Evolutionary conservation across 495 filamentous ascomycete genomes (phyloP).

Genomic region (Penicillium pancosmium): DNA sequence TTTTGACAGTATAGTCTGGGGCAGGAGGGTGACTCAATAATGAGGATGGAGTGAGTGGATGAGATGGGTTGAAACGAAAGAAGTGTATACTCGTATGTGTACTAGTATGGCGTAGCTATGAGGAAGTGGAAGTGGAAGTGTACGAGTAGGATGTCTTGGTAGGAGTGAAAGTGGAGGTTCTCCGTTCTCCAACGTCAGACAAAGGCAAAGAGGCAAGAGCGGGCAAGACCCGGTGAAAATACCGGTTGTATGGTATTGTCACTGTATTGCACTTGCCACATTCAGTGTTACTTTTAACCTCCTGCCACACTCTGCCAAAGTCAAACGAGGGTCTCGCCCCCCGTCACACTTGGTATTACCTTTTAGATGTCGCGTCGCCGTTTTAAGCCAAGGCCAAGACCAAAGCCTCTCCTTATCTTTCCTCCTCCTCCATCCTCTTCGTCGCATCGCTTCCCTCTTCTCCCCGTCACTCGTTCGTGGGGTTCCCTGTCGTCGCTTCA

Average conservation of each 20-base stretch:
- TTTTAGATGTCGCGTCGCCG: constrained; percentile 29
- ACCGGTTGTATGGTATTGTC: constrained; percentile 14
- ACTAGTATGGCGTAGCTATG: background rate
- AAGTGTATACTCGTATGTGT: too few species aligned
- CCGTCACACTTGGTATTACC: constrained; percentile 28
- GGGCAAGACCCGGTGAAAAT: background rate
- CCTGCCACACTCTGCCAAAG: too few species aligned
- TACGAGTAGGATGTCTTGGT: background rate
- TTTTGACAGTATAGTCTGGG: background rate
- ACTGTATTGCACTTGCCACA: constrained; percentile 5
- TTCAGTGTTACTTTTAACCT: too few species aligned
- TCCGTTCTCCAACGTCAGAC: background rate
- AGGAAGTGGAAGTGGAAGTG: background rate
- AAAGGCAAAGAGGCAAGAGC: background rate
- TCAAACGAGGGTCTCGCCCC: constrained; percentile 13
- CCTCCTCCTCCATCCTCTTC: constrained; percentile 7
- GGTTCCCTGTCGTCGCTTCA: constrained; percentile 1
- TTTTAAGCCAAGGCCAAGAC: constrained; percentile 14
- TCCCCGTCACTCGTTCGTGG: constrained; percentile 25
- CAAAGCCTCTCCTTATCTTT: constrained; percentile 25
- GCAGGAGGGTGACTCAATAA: background rate
- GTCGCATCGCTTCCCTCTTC: constrained; percentile 6
- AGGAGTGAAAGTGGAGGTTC: background rate
- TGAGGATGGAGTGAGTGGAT: too few species aligned
- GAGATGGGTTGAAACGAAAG: too few species aligned